Evolutionary conservation across 106 monocot species (phyloP), one percentile per base, ranked within the genome.

Genomic region (Agapanthus africanus): DNA sequence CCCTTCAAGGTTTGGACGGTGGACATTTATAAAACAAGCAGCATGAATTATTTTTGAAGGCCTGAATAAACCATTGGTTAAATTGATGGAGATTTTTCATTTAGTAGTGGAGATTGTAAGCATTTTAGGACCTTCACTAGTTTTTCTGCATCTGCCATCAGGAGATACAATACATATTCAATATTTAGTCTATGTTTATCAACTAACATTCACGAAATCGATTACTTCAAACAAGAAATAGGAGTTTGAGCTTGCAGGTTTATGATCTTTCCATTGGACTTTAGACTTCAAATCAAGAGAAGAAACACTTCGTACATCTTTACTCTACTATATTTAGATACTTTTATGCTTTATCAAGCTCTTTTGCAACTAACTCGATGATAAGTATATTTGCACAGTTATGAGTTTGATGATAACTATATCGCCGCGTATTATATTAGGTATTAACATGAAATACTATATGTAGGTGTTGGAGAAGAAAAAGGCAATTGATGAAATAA

Each of bases 391-490:
- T 28, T 5, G 16, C 11, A 19, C 50, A 65, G 6, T 31, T 35
- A 42, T 42, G n/a, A 66, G 4, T 71, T 70, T 11, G 11, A 18
- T 21, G 3, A 6, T 13, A 23, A 22, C 11, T 19, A 37, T 36
- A 37, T 64, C 10, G 26, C 31, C 16, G 28, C 63, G 40, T 68
- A 68, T 50, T 35, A 54, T 23, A 54, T 34, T n/a, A 62, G 7
- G 10, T 23, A 46, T 26, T 62, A 50, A 62, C 25, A 21, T 39
- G 22, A 22, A 23, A 60, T 50, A 28, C 44, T 65, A n/a, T 74
- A 23, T 21, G 25, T 50, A 94, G 94, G 77, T 88, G 28, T 71
- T 95, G 57, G 90, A 83, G 70, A 87, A 75, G 79, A 87, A 91
- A 74, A 95, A 88, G 68, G 88, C 81, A 51, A 79, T 95, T 59